Evolutionary conservation across 2,329 filamentous ascomycete species (phyloP).

Genomic region (Ophiostoma quercus): DNA sequence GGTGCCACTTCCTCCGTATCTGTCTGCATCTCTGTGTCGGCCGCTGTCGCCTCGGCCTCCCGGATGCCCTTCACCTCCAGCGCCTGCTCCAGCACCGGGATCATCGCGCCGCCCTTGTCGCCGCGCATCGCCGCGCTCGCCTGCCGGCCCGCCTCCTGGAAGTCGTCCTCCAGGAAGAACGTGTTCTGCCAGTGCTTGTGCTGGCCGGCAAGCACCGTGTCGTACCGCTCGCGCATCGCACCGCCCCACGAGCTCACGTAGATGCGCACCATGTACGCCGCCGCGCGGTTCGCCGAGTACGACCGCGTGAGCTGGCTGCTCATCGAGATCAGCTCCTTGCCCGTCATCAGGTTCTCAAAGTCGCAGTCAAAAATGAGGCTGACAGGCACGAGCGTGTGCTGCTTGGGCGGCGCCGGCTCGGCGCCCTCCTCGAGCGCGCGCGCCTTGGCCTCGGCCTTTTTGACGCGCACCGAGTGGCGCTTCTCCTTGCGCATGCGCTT

Average conservation of each 20-base stretch:
- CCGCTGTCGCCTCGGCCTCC: neutral
- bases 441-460: constrained; percentile 43
- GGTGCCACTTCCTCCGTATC: neutral
- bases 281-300: constrained; percentile 80
- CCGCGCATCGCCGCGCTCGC: constrained; percentile 64
- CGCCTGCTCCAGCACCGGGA: constrained; percentile 47
- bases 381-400: constrained; percentile 51
- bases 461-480: constrained; percentile 47
- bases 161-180: constrained; percentile 67
- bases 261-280: constrained; percentile 64
- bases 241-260: constrained; percentile 74
- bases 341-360: constrained; percentile 84
- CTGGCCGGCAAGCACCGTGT: constrained; percentile 64
- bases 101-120: constrained; percentile 50
- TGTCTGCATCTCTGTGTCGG: neutral
- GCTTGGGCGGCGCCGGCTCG: constrained; percentile 28
- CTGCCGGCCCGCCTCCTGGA: constrained; percentile 60
- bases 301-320: constrained; percentile 76
- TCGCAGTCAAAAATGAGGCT: constrained; percentile 84
- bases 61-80: neutral
- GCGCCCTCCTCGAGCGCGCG: constrained; percentile 35
- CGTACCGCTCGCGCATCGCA: constrained; percentile 65
- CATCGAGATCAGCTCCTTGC: constrained; percentile 79
- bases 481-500: constrained; percentile 52
- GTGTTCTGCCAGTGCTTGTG: constrained; percentile 78